Conservation (phyloP, 768 basidiomycete genomes). For the Termitomyces sp. region DNA sequence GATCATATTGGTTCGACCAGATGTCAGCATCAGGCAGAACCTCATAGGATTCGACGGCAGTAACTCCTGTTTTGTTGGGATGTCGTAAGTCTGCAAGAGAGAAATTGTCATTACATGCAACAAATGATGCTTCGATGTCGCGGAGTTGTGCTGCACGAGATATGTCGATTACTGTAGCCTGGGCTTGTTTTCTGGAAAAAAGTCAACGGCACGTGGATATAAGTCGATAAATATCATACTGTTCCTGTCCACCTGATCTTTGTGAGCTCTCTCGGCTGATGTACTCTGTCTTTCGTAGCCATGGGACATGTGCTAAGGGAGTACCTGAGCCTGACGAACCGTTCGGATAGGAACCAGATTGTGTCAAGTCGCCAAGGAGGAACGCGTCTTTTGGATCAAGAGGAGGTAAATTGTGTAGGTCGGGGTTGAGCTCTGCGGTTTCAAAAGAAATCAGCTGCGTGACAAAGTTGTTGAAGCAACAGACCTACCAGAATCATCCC, state of each 20-base stretch:
- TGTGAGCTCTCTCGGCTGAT: constrained; percentile 59
- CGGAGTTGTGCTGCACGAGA: constrained; percentile 72
- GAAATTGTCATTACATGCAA: constrained; percentile 56
- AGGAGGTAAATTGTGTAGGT: constrained; percentile 49
- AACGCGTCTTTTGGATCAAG: constrained; percentile 77
- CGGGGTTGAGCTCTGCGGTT: constrained; percentile 55
- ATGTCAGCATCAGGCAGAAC: constrained; percentile 81
- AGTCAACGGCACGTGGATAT: background rate
- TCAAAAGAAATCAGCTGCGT: background rate
- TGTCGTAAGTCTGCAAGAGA: constrained; percentile 61
- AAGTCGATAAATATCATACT: constrained; percentile 37
- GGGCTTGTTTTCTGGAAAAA: constrained; percentile 42
- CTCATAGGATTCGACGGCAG: constrained; percentile 78
- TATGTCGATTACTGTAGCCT: constrained; percentile 57
- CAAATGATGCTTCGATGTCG: constrained; percentile 78
- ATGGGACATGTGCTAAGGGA: constrained; percentile 69
- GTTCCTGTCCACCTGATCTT: constrained; percentile 43
- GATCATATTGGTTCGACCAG: constrained; percentile 87
- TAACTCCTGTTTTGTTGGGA: constrained; percentile 74
- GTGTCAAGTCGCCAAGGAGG: constrained; percentile 64
- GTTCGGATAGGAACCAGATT: constrained; percentile 42
- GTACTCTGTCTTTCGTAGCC: constrained; percentile 93
- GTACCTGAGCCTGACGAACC: constrained; percentile 40
- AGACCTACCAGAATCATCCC: constrained; percentile 58
- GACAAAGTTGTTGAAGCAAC: background rate